These are phyloP conservation scores for Citrullus amarus DNA, from an alignment of 306 rosid genomes.

Conservation along the genomic window DNA sequence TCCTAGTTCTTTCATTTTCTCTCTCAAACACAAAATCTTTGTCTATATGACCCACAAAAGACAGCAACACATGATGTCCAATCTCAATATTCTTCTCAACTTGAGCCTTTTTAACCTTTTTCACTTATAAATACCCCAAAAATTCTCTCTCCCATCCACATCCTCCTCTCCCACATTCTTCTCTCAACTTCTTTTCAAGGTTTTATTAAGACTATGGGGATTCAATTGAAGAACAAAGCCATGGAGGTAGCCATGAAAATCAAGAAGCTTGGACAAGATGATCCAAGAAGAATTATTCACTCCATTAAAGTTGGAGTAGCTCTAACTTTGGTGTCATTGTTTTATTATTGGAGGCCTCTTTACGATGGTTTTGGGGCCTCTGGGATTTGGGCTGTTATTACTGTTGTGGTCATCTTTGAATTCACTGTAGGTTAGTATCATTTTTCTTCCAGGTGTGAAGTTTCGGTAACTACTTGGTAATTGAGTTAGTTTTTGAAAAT, in stretches of 20 bases:
- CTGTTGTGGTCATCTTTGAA: constrained; percentile 81
- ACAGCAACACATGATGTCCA: constrained; percentile 30
- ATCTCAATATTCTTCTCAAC: constrained; percentile 12
- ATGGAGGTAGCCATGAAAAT: constrained; percentile 20
- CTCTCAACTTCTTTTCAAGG: neutral
- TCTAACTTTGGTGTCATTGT: constrained; percentile 67
- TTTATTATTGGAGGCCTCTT: constrained; percentile 64
- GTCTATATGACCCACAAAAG: constrained; percentile 23
- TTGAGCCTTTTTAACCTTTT: neutral
- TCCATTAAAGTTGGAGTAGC: constrained; percentile 86
- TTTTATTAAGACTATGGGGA: constrained; percentile 29
- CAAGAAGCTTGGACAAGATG: constrained; percentile 66
- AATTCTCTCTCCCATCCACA: neutral
- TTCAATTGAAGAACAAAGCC: constrained; percentile 29
- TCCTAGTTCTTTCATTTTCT: constrained; percentile 3
- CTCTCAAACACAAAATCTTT: constrained; percentile 12
- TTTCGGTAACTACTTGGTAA: too few relatives aligned
- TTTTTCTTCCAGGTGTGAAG: neutral
- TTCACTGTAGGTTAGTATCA: constrained; percentile 59
- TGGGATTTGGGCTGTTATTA: constrained; percentile 91
- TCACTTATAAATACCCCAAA: constrained; percentile 30
- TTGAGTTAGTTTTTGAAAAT: too few relatives aligned
- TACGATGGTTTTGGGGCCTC: constrained; percentile 71
- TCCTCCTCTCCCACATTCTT: neutral
- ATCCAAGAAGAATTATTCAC: constrained; percentile 77